Conservation (phyloP, 1,284 basidiomycete genomes). For the Cystobasidium sp. region DNA sequence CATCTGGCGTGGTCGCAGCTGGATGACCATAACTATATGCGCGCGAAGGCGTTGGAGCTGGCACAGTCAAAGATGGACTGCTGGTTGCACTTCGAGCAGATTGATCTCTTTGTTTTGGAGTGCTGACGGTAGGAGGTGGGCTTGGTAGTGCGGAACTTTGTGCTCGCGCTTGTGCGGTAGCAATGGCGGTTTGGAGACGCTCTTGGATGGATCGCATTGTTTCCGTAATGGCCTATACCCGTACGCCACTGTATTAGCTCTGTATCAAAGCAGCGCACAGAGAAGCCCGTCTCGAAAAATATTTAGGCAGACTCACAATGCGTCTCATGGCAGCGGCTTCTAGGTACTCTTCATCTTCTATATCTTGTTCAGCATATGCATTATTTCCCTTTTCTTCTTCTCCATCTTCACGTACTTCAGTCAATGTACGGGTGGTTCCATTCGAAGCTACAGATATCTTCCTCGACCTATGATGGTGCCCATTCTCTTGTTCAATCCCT, state of each 20-base stretch:
- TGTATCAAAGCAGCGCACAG: neutral
- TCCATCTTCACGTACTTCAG: neutral
- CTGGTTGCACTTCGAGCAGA: neutral
- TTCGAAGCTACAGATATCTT: constrained; percentile 9
- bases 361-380: no score
- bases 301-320: neutral
- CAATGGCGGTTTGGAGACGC: constrained; percentile 12
- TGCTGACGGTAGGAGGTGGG: neutral
- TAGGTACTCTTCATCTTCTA: constrained; percentile 13
- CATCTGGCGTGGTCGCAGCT: neutral
- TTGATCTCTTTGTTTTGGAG: neutral
- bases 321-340: neutral
- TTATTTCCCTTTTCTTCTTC: no score
- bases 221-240: constrained; percentile 19
- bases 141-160: neutral
- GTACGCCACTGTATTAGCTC: no score
- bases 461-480: neutral
- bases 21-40: neutral
- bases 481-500: neutral
- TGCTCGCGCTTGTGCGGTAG: constrained; percentile 24
- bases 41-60: neutral
- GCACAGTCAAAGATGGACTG: neutral
- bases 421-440: neutral
- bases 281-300: neutral
- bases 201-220: constrained; percentile 32